These are phyloP conservation scores for Flaveria sonorensis DNA, from an alignment of 129 eudicot genomes.

Conservation along the genomic window DNA sequence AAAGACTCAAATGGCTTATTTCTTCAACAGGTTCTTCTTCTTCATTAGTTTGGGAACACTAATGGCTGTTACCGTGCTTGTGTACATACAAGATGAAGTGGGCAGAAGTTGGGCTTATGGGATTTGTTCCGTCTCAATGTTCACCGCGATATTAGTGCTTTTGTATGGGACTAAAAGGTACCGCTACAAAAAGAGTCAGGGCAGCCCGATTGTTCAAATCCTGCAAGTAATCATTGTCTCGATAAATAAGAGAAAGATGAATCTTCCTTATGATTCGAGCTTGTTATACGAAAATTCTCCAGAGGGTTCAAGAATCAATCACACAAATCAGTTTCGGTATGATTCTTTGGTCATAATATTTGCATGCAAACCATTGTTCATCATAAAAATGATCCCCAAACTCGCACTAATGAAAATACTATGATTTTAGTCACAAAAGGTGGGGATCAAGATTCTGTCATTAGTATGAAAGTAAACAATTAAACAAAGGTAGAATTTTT, in stretches of 20 bases:
- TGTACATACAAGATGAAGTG: constrained; percentile 83
- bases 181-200: constrained; percentile 73
- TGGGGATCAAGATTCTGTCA: no score
- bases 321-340: constrained; percentile 80
- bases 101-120: constrained; percentile 93
- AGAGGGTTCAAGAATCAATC: constrained; percentile 57
- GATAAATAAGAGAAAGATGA: constrained; percentile 53
- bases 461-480: no score
- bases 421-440: no score
- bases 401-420: neutral
- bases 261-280: constrained; percentile 56
- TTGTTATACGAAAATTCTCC: constrained; percentile 69
- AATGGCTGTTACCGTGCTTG: constrained; percentile 83
- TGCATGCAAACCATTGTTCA: no score
- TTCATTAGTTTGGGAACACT: constrained; percentile 86
- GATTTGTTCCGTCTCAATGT: constrained; percentile 76
- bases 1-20: constrained; percentile 72
- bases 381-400: neutral
- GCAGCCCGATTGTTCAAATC: constrained; percentile 85
- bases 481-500: no score
- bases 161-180: constrained; percentile 65
- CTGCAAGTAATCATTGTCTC: constrained; percentile 75
- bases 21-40: constrained; percentile 89
- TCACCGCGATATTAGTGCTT: constrained; percentile 57
- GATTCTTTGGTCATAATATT: constrained; percentile 13